Evolutionary conservation across 345 rosid genomes (phyloP).

Genomic region (Acer negundo): DNA sequence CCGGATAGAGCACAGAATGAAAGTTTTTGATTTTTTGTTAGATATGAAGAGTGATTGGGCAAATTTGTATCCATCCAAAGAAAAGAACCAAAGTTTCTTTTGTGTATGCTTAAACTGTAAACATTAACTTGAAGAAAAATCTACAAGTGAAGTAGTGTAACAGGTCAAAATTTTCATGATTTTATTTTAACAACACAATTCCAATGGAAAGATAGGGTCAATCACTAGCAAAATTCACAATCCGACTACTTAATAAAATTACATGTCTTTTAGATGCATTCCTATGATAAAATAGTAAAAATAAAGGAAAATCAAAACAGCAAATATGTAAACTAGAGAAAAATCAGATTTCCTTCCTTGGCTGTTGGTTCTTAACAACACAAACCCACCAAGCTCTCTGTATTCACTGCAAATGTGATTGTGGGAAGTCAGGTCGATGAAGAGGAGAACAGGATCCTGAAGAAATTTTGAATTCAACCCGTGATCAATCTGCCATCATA

Average conservation of each 20-base stretch:
- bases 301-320: not conserved
- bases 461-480: not conserved
- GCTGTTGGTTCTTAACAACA: slow-evolving; percentile 9
- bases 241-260: slow-evolving; percentile 5
- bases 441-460: slow-evolving; percentile 7
- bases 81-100: too few species aligned
- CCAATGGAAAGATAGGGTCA: slow-evolving; percentile 11
- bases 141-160: not conserved
- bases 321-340: not conserved
- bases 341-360: not conserved
- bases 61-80: too few species aligned
- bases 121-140: not conserved
- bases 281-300: not conserved
- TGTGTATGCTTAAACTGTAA: not conserved
- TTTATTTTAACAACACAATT: slow-evolving; percentile 22
- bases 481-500: slow-evolving; percentile 62
- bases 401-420: slow-evolving; percentile 6
- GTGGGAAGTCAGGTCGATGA: slow-evolving; percentile 7
- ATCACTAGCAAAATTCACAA: slow-evolving; percentile 7
- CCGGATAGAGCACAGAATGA: too few species aligned
- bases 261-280: slow-evolving; percentile 18
- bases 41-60: not conserved
- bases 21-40: not conserved
- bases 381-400: slow-evolving; percentile 1
- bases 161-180: slow-evolving; percentile 3